Evolutionary conservation across 164 flowering plant genomes (phyloP).

Genomic region (Vitis vinifera): ASM3070453v1 NC_081819.1:19712501-19713000

Average conservation of each 20-base stretch:
- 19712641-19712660: slow-evolving; percentile 54
- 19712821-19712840: slow-evolving; percentile 62
- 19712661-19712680: slow-evolving; percentile 73
- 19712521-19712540: neutral
- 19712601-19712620: slow-evolving; percentile 63
- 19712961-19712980: slow-evolving; percentile 70
- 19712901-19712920: slow-evolving; percentile 58
- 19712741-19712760: slow-evolving; percentile 59
- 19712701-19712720: slow-evolving; percentile 58
- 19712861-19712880: slow-evolving; percentile 62
- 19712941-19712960: slow-evolving; percentile 52
- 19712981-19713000: slow-evolving; percentile 79
- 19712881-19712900: slow-evolving; percentile 52
- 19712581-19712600: slow-evolving; percentile 29
- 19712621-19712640: slow-evolving; percentile 70
- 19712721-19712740: slow-evolving; percentile 66
- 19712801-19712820: slow-evolving; percentile 49
- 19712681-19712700: slow-evolving; percentile 41
- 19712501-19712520: too few species aligned
- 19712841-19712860: slow-evolving; percentile 54
- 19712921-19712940: slow-evolving; percentile 54
- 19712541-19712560: neutral
- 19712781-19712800: slow-evolving; percentile 58
- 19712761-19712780: slow-evolving; percentile 64
- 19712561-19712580: slow-evolving; percentile 6